Conservation (phyloP, 176 grass and related monocot genomes). For the Triticum dicoccoides region DNA sequence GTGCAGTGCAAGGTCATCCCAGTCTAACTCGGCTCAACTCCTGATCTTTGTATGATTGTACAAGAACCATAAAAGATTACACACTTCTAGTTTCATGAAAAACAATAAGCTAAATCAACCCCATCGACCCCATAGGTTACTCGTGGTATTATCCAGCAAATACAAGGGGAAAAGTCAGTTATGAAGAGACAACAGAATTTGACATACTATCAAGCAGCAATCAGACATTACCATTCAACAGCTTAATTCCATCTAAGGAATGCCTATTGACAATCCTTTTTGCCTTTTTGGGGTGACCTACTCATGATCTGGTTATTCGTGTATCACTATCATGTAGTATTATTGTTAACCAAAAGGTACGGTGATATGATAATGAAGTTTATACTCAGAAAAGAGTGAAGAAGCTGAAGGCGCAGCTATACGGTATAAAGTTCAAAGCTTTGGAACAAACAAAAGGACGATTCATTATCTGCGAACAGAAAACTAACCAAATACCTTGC, state of each 20-base stretch:
- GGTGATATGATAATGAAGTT: not conserved
- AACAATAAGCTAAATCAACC: not conserved
- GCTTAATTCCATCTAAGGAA: constrained; percentile 10
- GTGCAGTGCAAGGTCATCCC: not conserved
- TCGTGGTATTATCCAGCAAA: not conserved
- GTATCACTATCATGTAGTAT: not conserved
- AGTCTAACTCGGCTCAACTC: not conserved
- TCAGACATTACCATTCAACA: not conserved
- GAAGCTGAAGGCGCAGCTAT: not conserved
- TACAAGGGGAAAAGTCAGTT: not conserved
- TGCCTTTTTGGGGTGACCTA: too few species aligned
- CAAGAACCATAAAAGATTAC: not conserved
- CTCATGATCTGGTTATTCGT: too few species aligned
- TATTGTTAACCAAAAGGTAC: not conserved
- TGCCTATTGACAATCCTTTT: too few species aligned
- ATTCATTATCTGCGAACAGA: not conserved
- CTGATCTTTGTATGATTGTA: not conserved
- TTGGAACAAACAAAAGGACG: not conserved
- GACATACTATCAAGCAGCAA: not conserved
- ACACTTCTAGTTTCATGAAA: too few species aligned
- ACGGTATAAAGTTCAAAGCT: constrained; percentile 2
- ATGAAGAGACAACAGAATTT: not conserved
- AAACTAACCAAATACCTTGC: constrained; percentile 62
- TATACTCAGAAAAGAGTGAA: constrained; percentile 6
- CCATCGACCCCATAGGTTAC: not conserved